Evolutionary conservation across 2,329 filamentous ascomycete genomes (phyloP).

Genomic region (Achaetomium macrosporum): DNA sequence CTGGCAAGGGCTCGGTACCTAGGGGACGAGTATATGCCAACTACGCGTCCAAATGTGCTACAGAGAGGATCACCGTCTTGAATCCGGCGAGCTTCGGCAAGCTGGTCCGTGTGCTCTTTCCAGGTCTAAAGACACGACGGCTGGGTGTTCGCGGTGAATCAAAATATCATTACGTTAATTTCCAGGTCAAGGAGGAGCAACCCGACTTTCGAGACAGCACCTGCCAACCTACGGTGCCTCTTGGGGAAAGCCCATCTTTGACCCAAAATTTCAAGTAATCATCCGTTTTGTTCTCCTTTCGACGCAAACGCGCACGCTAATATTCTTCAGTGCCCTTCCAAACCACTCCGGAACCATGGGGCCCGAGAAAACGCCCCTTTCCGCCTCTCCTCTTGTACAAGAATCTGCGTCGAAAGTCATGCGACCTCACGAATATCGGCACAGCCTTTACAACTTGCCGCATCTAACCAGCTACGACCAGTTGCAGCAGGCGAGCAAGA

Average conservation of each 20-base stretch:
- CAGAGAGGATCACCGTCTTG: constrained; percentile 85
- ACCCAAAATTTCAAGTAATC: constrained; percentile 47
- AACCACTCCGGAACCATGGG: constrained; percentile 12
- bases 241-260: constrained; percentile 44
- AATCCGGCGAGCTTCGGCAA: constrained; percentile 98
- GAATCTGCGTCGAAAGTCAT: constrained; percentile 26
- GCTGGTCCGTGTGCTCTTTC: constrained; percentile 91
- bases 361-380: constrained; percentile 32
- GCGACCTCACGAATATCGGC: constrained; percentile 31
- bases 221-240: constrained; percentile 41
- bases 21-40: constrained; percentile 91
- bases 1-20: constrained; percentile 79
- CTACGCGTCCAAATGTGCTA: constrained; percentile 89
- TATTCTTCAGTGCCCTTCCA: constrained; percentile 31
- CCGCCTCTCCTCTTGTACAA: constrained; percentile 35
- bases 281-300: neutral
- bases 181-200: constrained; percentile 53
- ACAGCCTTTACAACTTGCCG: constrained; percentile 56
- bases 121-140: constrained; percentile 85
- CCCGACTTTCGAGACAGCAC: constrained; percentile 42
- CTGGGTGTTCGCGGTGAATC: constrained; percentile 93
- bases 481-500: constrained; percentile 54
- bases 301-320: constrained; percentile 14
- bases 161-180: constrained; percentile 90
- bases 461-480: constrained; percentile 52